These are phyloP conservation scores for Escallonia herrerae DNA, from an alignment of 129 eudicot species.

Conservation along the genomic window DNA sequence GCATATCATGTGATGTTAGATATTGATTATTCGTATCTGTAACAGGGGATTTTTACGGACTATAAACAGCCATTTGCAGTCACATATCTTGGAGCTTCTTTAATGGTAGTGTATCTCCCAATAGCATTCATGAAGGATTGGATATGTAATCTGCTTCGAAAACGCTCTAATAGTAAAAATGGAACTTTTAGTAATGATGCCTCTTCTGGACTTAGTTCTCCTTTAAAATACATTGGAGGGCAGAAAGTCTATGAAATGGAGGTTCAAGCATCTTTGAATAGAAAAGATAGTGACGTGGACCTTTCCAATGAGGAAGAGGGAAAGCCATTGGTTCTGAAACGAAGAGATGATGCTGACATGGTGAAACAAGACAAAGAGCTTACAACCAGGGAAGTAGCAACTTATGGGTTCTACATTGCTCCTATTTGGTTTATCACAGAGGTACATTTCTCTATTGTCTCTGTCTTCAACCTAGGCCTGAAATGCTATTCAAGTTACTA, in stretches of 20 bases:
- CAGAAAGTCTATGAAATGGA: conserved; percentile 59
- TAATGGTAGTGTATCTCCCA: conserved; percentile 94
- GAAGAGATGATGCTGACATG: conserved; percentile 21
- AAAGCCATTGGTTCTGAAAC: conserved; percentile 45
- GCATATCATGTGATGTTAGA: background rate
- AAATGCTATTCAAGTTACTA: background rate
- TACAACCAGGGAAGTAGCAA: conserved; percentile 70
- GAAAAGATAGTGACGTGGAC: conserved; percentile 63
- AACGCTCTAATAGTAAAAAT: conserved; percentile 35
- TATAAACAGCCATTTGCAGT: conserved; percentile 99
- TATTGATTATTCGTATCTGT: conserved; percentile 8
- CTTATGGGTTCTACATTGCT: conserved; percentile 81
- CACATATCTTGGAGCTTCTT: conserved; percentile 97
- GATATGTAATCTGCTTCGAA: conserved; percentile 41
- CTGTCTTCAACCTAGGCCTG: background rate
- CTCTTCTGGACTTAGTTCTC: conserved; percentile 34
- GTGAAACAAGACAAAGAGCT: conserved; percentile 40
- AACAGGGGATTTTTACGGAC: conserved; percentile 71
- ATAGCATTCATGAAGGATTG: conserved; percentile 80
- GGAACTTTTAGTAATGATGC: conserved; percentile 22
- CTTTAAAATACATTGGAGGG: conserved; percentile 52
- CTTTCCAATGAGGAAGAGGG: conserved; percentile 62
- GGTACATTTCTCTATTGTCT: conserved; percentile 30
- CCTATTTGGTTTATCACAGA: conserved; percentile 96
- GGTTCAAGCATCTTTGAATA: conserved; percentile 42